Conservation (phyloP, 805 yeast genomes). For the Yarrowia phangngaensis region DNA sequence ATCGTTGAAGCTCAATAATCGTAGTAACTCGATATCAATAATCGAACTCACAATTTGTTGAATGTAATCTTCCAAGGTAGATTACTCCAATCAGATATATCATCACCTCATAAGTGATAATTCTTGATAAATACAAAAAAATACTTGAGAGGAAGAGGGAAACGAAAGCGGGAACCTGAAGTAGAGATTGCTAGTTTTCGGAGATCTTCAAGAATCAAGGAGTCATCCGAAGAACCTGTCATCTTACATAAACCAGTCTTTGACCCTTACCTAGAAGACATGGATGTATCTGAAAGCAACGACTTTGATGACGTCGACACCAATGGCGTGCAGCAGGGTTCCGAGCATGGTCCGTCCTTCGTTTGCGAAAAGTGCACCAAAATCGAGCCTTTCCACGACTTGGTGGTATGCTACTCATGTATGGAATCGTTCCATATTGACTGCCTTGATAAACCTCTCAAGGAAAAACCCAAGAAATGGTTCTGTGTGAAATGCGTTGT, state of each 20-base stretch:
- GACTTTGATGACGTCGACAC: slow-evolving; percentile 6
- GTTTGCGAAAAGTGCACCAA: slow-evolving; percentile 35
- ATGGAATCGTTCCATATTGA: slow-evolving; percentile 61
- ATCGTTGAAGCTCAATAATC: too few species aligned
- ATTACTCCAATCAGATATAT: too few species aligned
- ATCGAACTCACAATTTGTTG: too few species aligned
- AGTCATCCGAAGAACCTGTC: slow-evolving; percentile 14
- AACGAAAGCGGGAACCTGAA: slow-evolving; percentile 17
- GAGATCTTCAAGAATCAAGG: slow-evolving; percentile 9
- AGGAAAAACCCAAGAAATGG: slow-evolving; percentile 52
- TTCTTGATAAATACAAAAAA: too few species aligned
- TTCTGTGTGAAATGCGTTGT: slow-evolving; percentile 78
- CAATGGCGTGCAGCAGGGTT: not conserved
- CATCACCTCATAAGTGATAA: too few species aligned
- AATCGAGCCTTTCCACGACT: slow-evolving; percentile 1
- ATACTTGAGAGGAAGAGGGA: slow-evolving; percentile 7
- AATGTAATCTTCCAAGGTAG: too few species aligned
- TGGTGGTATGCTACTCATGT: slow-evolving; percentile 63
- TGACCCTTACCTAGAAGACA: slow-evolving; percentile 15
- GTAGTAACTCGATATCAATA: too few species aligned
- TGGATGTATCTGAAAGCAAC: slow-evolving; percentile 1
- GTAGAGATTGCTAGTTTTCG: slow-evolving; percentile 18
- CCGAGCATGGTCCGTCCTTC: slow-evolving; percentile 4
- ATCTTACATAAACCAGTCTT: not conserved
- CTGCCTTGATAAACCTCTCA: slow-evolving; percentile 64